Conservation (phyloP, 2,329 filamentous ascomycete species). For the Fusarium nanum region DNA sequence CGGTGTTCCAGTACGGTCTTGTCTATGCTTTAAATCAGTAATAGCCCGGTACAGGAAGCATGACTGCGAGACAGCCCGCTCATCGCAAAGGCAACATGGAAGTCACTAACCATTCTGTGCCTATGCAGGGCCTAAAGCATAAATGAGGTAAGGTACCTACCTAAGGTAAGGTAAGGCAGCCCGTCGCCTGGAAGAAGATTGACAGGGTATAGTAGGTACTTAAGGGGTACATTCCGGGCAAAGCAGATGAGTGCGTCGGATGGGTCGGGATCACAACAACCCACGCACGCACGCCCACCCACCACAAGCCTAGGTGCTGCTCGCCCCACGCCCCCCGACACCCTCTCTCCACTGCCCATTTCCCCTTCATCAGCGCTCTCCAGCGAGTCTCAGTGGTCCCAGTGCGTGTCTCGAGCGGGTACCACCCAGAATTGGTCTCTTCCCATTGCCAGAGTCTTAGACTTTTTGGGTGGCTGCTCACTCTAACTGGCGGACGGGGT, state of each 20-base stretch:
- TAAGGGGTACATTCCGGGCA: constrained; percentile 34
- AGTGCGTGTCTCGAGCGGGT: constrained; percentile 38
- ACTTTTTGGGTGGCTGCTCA: constrained; percentile 18
- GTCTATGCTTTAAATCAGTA: neutral
- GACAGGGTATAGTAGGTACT: constrained; percentile 19
- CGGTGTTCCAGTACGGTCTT: neutral
- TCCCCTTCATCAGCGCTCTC: constrained; percentile 42
- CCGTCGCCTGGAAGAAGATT: neutral
- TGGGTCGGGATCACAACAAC: constrained; percentile 42
- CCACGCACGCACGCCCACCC: constrained; percentile 40
- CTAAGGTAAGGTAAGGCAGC: neutral
- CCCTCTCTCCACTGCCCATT: constrained; percentile 47
- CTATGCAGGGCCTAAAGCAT: constrained; percentile 3
- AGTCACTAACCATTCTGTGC: constrained; percentile 7
- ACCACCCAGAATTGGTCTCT: constrained; percentile 30
- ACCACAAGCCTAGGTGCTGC: constrained; percentile 16
- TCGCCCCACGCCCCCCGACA: constrained; percentile 44
- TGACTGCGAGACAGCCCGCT: constrained; percentile 15
- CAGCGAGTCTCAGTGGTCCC: constrained; percentile 41
- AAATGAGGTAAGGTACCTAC: neutral
- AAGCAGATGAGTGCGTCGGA: constrained; percentile 38
- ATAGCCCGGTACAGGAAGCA: constrained; percentile 10
- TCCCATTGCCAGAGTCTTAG: constrained; percentile 37
- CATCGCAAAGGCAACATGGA: constrained; percentile 4
- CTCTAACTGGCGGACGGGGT: constrained; percentile 38